Conservation (phyloP, 2,329 filamentous ascomycete species). For the Talaromyces funiculosus region DNA sequence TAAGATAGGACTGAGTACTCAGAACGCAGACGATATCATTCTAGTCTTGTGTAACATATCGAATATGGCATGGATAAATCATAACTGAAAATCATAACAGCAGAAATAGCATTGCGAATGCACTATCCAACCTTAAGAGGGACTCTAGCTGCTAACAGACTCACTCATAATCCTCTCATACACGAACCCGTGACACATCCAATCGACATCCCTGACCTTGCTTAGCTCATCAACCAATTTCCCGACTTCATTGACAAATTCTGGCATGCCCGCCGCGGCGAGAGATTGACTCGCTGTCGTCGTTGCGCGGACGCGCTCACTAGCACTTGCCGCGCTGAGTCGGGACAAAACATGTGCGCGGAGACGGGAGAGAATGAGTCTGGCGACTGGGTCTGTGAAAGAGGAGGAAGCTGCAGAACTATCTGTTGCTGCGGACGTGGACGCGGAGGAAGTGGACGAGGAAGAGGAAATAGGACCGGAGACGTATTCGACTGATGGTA, state of each 20-base stretch:
- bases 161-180: conserved; percentile 49
- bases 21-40: neutral
- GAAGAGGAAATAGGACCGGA: conserved; percentile 46
- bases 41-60: neutral
- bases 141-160: neutral
- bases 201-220: conserved; percentile 55
- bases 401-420: conserved; percentile 27
- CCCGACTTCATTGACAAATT: conserved; percentile 56
- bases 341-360: conserved; percentile 51
- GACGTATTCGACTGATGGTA: conserved; percentile 23
- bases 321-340: conserved; percentile 55
- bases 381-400: conserved; percentile 56
- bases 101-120: neutral
- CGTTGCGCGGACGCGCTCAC: conserved; percentile 53
- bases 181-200: conserved; percentile 52
- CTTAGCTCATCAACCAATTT: conserved; percentile 55
- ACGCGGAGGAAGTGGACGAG: conserved; percentile 54
- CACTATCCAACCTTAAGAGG: too few relatives aligned
- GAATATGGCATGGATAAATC: neutral
- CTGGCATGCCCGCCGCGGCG: conserved; percentile 55
- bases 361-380: conserved; percentile 55
- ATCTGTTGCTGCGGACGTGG: conserved; percentile 7
- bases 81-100: neutral
- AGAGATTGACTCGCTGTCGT: conserved; percentile 55
- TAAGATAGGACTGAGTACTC: neutral